Evolutionary conservation across 2,329 filamentous ascomycete genomes (phyloP).

Genomic region (Trichoderma atrobrunneum): DNA sequence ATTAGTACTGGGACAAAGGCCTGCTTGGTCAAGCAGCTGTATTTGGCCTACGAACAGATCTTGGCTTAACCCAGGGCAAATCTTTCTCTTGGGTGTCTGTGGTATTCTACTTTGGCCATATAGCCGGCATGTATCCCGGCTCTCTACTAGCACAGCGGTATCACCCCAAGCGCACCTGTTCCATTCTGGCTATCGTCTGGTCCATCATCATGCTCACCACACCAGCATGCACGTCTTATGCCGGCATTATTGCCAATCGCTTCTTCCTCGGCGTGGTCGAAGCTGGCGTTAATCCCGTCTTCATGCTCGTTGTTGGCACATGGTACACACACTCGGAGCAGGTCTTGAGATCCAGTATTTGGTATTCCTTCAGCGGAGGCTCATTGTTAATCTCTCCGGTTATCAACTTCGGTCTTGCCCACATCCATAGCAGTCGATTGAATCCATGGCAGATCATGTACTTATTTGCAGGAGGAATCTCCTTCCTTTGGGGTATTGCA

Average conservation of each 20-base stretch:
- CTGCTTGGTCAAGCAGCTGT: not conserved
- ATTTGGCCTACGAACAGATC: not conserved
- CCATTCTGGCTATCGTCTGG: not conserved
- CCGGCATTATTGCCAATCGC: not conserved
- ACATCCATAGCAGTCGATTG: not conserved
- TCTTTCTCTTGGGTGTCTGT: not conserved
- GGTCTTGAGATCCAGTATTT: not conserved
- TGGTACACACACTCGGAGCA: not conserved
- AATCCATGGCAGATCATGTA: not conserved
- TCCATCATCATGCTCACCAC: not conserved
- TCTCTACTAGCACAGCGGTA: not conserved
- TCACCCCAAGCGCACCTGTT: not conserved
- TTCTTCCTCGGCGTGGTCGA: not conserved
- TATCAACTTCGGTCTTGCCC: not conserved
- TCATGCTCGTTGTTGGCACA: not conserved
- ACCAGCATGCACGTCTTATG: not conserved
- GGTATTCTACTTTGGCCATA: not conserved
- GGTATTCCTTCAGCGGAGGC: not conserved
- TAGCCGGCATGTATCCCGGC: not conserved
- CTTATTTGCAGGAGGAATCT: not conserved
- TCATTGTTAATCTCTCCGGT: not conserved
- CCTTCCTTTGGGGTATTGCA: not conserved
- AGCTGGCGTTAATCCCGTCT: not conserved
- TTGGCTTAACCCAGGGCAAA: not conserved
- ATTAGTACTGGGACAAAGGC: conserved; percentile 5